These are phyloP conservation scores for Metarhizium sp. DNA, from an alignment of 2,329 filamentous ascomycete genomes.

Conservation along the genomic window DNA sequence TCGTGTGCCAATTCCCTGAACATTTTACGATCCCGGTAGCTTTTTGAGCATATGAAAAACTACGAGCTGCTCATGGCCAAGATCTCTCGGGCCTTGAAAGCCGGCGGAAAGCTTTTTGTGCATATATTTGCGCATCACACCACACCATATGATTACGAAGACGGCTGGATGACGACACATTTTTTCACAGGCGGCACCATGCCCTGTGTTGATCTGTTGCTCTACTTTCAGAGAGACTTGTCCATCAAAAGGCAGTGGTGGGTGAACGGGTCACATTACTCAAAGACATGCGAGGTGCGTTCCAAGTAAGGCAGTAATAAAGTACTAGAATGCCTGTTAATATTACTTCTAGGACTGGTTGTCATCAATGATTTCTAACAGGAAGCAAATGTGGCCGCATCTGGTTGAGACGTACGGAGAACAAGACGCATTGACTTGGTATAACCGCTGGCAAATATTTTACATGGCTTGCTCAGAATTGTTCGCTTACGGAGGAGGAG, in stretches of 20 bases:
- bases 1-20: not conserved
- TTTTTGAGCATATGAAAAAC: conserved; percentile 73
- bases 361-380: conserved; percentile 47
- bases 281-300: conserved; percentile 56
- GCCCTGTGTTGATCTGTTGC: conserved; percentile 56
- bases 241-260: conserved; percentile 57
- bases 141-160: conserved; percentile 61
- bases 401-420: conserved; percentile 57
- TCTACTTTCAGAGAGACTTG: conserved; percentile 57
- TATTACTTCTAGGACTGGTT: conserved; percentile 44
- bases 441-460: conserved; percentile 62
- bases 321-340: not conserved
- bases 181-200: conserved; percentile 69
- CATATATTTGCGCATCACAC: conserved; percentile 57
- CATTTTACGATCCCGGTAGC: conserved; percentile 23
- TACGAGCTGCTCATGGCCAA: conserved; percentile 60
- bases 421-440: conserved; percentile 51
- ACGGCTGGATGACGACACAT: conserved; percentile 64
- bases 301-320: not conserved
- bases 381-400: conserved; percentile 53
- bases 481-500: conserved; percentile 55
- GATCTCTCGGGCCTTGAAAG: conserved; percentile 47
- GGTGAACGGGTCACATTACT: conserved; percentile 60
- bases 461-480: conserved; percentile 63
- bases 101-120: conserved; percentile 57